Base-by-base conservation (phyloP, 345 rosid species). In the Capsella bursapastoris region DNA sequence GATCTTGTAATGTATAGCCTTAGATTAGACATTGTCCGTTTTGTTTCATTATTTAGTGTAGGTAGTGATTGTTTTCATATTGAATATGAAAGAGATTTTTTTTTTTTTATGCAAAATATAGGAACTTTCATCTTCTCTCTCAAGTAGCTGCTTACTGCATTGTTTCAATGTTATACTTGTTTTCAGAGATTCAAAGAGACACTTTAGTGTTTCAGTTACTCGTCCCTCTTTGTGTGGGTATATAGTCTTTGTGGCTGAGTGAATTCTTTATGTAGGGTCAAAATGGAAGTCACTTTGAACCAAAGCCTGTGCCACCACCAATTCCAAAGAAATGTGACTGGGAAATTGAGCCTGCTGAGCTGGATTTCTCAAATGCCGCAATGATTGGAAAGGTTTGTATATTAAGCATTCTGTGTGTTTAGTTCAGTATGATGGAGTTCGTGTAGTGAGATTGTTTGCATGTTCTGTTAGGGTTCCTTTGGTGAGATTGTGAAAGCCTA, bases 281-380 rank as follows among this genome's bases (percentile, higher is more conserved):
- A 89, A 92, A 78, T 49, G 99, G 99, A 70, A 95, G 99, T 79
- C 99, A 95, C 72, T 90, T 92, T 83, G 99, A 95, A 68, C 97
- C 96, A 71, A 95, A 86, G 85, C 92, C 97, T 64, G 97, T 95
- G 78, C 86, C 89, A 8, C 99, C 99, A 14, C 97, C 99, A 37
- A 82, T 85, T 66, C 91, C 99, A 28, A 95, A 95, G 79, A 95
- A 95, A 82, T 91, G 97, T 85, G 99, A 95, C 77, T 95, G 99
- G 97, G 99, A 95, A 86, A 84, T 95, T 59, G 99, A 95, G 49
- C 99, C 97, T 27, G 76, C 96, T 38, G 99, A 95, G 86, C 84
- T 95, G 49, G 97, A 95, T 80, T 95, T 95, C 79, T 86, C 99
- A 8, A 89, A 80, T 75, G 87, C 92, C 1, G 66, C 79, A 3